Percentiles rank a stretch among this genome's conserved stretches.
phyloP scores from a whole-genome alignment of 2,329 filamentous ascomycete species.

The Ophiostoma quercus region DNA sequence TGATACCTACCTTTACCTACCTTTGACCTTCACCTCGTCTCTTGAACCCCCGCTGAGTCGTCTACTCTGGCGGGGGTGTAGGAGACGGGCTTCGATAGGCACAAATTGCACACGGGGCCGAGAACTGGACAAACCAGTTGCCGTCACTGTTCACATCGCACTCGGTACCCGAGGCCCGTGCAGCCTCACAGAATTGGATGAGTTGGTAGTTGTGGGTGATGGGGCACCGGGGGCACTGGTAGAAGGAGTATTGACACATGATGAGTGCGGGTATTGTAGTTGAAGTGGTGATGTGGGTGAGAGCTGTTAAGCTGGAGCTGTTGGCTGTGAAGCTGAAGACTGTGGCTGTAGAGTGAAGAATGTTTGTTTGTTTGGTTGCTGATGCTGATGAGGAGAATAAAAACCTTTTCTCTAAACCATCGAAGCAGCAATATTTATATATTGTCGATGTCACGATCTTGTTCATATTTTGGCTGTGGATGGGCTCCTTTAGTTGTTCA shows the following conservation, averaged over 20 bases:
- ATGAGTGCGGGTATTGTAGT: background rate
- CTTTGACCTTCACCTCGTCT: no score
- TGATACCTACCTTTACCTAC: no score
- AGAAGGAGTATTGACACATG: background rate
- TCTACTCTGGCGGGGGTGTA: no score
- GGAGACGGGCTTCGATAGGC: no score
- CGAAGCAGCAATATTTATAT: background rate
- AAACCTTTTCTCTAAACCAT: background rate
- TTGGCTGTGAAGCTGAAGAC: background rate
- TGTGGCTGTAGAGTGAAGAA: background rate
- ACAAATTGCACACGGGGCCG: no score
- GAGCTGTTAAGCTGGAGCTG: background rate
- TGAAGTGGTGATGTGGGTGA: background rate
- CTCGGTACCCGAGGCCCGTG: background rate
- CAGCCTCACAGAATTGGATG: background rate
- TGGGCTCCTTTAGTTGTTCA: background rate
- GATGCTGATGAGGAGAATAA: background rate
- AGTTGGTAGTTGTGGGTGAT: background rate
- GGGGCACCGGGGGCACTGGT: background rate
- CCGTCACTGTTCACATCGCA: background rate
- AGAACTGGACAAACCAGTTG: background rate
- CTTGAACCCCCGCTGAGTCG: no score
- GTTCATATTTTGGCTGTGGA: background rate
- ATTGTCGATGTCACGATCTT: background rate
- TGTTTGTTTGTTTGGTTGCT: background rate